phyloP scores from a whole-genome alignment of 345 rosid genomes.

The Linum lewisii region DNA sequence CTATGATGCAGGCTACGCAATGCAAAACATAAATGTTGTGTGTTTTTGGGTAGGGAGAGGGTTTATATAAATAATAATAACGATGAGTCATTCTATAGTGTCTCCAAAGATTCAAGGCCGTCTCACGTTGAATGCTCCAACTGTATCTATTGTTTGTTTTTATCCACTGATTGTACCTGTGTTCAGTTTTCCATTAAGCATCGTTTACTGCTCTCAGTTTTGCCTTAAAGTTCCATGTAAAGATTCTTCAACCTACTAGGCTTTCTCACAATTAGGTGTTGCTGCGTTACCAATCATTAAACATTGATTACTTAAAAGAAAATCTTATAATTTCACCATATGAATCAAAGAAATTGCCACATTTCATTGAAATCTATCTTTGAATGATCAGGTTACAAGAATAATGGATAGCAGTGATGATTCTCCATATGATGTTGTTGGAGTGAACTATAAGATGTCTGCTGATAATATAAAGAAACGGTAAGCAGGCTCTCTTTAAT shows the following conservation, averaged over 20 bases:
- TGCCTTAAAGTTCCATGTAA: too few relatives aligned
- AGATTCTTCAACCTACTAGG: background rate
- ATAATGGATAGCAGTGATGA: conserved; percentile 66
- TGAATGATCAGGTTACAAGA: conserved; percentile 56
- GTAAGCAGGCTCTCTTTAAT: conserved; percentile 24
- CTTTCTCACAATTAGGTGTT: background rate
- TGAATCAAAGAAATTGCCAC: background rate
- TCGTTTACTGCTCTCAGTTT: too few relatives aligned
- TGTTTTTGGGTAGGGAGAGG: too few relatives aligned
- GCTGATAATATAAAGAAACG: conserved; percentile 76
- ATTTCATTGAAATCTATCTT: conserved; percentile 9
- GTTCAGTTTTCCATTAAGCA: too few relatives aligned
- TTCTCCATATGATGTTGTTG: conserved; percentile 69
- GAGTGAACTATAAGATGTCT: conserved; percentile 62
- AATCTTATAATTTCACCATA: background rate
- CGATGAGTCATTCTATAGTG: too few relatives aligned
- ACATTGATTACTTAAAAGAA: background rate
- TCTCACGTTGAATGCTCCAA: too few relatives aligned
- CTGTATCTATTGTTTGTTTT: too few relatives aligned
- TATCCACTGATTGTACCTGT: too few relatives aligned
- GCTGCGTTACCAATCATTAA: background rate
- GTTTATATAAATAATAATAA: too few relatives aligned
- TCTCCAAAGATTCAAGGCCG: too few relatives aligned
- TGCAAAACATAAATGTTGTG: background rate
- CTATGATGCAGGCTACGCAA: background rate